These are phyloP conservation scores for Metschnikowia similis DNA, from an alignment of 805 yeast genomes.

Conservation along the genomic window DNA sequence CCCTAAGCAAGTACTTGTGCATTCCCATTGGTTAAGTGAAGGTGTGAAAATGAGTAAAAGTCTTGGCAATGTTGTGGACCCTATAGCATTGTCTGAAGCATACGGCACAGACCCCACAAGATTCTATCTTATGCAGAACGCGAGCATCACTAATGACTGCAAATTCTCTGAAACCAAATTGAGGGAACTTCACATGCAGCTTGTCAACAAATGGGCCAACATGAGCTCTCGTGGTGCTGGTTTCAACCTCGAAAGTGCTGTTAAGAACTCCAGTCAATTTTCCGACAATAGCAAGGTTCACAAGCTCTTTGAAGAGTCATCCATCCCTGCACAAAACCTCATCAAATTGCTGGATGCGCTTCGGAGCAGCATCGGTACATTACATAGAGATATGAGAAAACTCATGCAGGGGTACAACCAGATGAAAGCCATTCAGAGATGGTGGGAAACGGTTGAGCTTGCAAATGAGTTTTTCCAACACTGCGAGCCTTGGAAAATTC, in stretches of 20 bases:
- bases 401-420: constrained; percentile 47
- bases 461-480: constrained; percentile 68
- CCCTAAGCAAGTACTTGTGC: constrained; percentile 78
- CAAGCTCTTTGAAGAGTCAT: neutral
- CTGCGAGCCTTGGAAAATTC: constrained; percentile 71
- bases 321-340: neutral
- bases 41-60: constrained; percentile 95
- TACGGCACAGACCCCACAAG: constrained; percentile 75
- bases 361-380: constrained; percentile 7
- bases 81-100: constrained; percentile 54
- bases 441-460: constrained; percentile 56
- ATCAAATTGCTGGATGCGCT: constrained; percentile 7
- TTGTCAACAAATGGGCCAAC: constrained; percentile 83
- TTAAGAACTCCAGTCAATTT: constrained; percentile 15
- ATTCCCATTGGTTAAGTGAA: constrained; percentile 88
- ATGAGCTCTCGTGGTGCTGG: constrained; percentile 72
- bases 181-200: constrained; percentile 50
- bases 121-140: constrained; percentile 70
- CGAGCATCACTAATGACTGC: constrained; percentile 72
- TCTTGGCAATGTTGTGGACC: constrained; percentile 91
- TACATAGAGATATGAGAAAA: constrained; percentile 32
- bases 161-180: constrained; percentile 65
- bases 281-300: neutral
- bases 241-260: constrained; percentile 53
- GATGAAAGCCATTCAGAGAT: constrained; percentile 49